Percentiles rank a stretch among this genome's conserved stretches.
Evolutionary conservation across 1,284 basidiomycete genomes (phyloP).

Genomic region (Naganishia sp.): DNA sequence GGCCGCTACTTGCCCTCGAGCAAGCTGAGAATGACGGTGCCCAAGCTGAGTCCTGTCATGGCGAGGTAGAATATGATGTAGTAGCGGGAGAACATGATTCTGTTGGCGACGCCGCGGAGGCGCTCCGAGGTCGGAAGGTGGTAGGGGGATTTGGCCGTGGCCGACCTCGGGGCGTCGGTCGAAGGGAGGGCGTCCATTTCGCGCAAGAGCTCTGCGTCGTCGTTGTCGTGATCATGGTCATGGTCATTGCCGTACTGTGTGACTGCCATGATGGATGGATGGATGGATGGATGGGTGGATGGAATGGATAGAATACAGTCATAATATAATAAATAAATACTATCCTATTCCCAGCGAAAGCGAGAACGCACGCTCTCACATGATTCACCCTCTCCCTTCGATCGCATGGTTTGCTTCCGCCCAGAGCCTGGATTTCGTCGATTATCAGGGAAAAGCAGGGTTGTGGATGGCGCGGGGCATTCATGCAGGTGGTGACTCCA

Average conservation of each 20-base stretch:
- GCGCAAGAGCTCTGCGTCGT: constrained; percentile 8
- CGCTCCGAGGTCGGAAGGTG: constrained; percentile 49
- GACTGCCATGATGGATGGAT: neutral
- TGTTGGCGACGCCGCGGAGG: constrained; percentile 52
- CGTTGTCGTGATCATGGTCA: neutral
- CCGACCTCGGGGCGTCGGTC: neutral
- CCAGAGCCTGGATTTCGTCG: no score
- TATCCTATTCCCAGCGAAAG: no score
- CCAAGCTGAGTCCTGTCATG: constrained; percentile 85
- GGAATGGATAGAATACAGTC: no score
- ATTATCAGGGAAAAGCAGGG: no score
- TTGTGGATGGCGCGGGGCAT: no score
- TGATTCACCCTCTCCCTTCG: neutral
- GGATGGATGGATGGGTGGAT: no score
- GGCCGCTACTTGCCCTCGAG: constrained; percentile 40
- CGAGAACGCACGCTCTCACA: no score
- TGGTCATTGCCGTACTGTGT: neutral
- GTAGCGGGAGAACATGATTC: constrained; percentile 52
- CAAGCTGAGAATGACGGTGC: constrained; percentile 85
- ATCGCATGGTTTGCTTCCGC: constrained; percentile 19
- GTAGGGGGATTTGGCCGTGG: constrained; percentile 46
- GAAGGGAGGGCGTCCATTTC: constrained; percentile 18
- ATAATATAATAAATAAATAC: no score
- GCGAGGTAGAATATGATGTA: constrained; percentile 71
- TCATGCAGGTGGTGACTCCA: no score